phyloP scores from a whole-genome alignment of 2,329 filamentous ascomycete species.

The Arthrobotrys pseudoclavata region DNA sequence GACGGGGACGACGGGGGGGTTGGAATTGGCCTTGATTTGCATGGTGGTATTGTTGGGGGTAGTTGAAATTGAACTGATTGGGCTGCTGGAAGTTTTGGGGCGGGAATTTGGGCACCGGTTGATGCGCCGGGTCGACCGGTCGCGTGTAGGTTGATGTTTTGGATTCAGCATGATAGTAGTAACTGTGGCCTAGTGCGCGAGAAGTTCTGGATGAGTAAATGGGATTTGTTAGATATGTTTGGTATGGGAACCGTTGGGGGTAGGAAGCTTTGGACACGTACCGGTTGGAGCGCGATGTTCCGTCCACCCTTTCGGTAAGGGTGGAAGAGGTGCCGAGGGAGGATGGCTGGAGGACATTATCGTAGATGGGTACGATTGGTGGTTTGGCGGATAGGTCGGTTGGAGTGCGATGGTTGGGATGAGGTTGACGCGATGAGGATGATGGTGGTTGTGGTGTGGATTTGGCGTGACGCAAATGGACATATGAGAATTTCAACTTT shows the following conservation, averaged over 20 bases:
- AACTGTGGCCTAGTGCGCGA: slow-evolving; percentile 76
- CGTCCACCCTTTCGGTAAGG: slow-evolving; percentile 86
- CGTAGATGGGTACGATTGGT: background rate
- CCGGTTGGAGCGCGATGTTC: slow-evolving; percentile 88
- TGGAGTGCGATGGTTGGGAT: slow-evolving; percentile 8
- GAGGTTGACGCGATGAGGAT: slow-evolving; percentile 27
- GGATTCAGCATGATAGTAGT: slow-evolving; percentile 86
- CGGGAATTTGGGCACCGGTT: slow-evolving; percentile 62
- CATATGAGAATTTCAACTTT: slow-evolving; percentile 43
- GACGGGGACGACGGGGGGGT: slow-evolving; percentile 57
- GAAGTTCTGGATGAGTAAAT: slow-evolving; percentile 31
- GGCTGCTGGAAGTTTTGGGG: slow-evolving; percentile 47
- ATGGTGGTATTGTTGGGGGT: slow-evolving; percentile 59
- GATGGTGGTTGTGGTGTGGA: slow-evolving; percentile 52
- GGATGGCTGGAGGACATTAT: slow-evolving; percentile 43
- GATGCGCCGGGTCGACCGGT: slow-evolving; percentile 68
- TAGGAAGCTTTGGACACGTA: slow-evolving; percentile 64
- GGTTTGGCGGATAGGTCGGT: slow-evolving; percentile 5
- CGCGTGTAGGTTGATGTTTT: slow-evolving; percentile 89
- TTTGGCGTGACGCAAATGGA: slow-evolving; percentile 49
- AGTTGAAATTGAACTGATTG: slow-evolving; percentile 56
- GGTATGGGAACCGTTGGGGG: slow-evolving; percentile 42
- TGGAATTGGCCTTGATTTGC: slow-evolving; percentile 27
- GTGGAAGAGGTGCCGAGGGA: slow-evolving; percentile 66
- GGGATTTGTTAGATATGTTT: slow-evolving; percentile 54